phyloP scores from a whole-genome alignment of 2,329 filamentous ascomycete species.

The Pseudocercospora eumusae region DNA sequence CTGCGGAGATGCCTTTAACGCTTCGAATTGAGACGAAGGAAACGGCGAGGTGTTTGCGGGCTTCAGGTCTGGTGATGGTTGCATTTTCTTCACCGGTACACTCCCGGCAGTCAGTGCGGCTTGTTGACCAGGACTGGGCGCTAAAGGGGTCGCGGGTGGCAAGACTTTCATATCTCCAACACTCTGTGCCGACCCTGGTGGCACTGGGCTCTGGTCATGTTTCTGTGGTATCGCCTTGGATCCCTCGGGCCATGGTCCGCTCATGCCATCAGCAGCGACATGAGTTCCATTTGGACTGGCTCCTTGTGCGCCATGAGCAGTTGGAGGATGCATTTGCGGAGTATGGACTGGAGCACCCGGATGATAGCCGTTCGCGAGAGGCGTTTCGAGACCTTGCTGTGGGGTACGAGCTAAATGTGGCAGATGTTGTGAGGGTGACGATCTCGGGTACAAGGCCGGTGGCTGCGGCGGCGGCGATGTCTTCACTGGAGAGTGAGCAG shows the following conservation, averaged over 20 bases:
- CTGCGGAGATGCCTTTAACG: not conserved
- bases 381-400: constrained; percentile 11
- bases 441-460: not conserved
- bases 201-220: constrained; percentile 34
- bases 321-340: constrained; percentile 25
- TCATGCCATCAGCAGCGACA: constrained; percentile 39
- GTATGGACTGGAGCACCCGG: constrained; percentile 16
- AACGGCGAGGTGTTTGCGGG: not conserved
- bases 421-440: constrained; percentile 12
- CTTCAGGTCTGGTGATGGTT: not conserved
- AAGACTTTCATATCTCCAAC: constrained; percentile 30
- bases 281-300: constrained; percentile 24
- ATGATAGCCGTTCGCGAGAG: constrained; percentile 22
- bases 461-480: constrained; percentile 31
- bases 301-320: constrained; percentile 10
- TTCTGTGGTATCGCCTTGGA: constrained; percentile 38
- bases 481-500: constrained; percentile 37
- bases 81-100: constrained; percentile 38
- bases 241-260: constrained; percentile 37
- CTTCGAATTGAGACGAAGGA: not conserved
- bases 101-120: constrained; percentile 29
- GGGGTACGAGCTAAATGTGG: constrained; percentile 20
- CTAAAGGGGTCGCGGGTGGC: constrained; percentile 32
- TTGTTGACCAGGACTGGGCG: constrained; percentile 33
- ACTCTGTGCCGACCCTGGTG: constrained; percentile 21